Conservation (phyloP, 140 eudicot genomes). For the Stevia rebaudiana region DNA sequence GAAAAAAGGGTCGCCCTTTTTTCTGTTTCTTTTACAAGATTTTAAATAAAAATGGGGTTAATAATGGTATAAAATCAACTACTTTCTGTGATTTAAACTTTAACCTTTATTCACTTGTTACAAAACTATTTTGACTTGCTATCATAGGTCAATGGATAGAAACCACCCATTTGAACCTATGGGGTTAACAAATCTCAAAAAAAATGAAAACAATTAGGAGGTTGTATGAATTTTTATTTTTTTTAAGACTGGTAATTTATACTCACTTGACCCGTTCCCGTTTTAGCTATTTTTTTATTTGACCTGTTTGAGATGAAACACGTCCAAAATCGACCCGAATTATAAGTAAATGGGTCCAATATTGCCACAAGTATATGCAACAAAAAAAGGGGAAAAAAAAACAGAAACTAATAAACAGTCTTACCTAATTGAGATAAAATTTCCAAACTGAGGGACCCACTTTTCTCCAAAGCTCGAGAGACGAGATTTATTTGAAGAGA, state of each 20-base stretch:
- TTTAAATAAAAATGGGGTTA: neutral
- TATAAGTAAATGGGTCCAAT: conserved; percentile 2
- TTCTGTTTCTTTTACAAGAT: neutral
- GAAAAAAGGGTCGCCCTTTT: neutral
- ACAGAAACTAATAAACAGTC: neutral
- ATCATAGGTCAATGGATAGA: neutral
- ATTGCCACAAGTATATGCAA: neutral
- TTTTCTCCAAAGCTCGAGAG: conserved; percentile 37
- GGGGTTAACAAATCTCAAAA: neutral
- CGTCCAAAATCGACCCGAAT: neutral
- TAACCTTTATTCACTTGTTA: neutral
- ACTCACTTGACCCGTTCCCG: neutral
- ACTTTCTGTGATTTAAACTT: neutral
- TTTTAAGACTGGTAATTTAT: neutral
- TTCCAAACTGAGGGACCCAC: conserved; percentile 36
- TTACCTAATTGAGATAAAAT: conserved; percentile 56
- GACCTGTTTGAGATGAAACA: conserved; percentile 9
- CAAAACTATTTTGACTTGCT: neutral
- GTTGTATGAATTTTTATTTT: neutral
- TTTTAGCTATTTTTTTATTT: conserved; percentile 2
- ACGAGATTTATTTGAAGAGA: conserved; percentile 48
- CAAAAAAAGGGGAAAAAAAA: neutral
- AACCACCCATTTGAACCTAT: neutral
- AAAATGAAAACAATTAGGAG: neutral
- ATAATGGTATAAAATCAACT: neutral